Evolutionary conservation across 257 asterid genomes (phyloP).

Genomic region (Nicotiana tabacum): DNA sequence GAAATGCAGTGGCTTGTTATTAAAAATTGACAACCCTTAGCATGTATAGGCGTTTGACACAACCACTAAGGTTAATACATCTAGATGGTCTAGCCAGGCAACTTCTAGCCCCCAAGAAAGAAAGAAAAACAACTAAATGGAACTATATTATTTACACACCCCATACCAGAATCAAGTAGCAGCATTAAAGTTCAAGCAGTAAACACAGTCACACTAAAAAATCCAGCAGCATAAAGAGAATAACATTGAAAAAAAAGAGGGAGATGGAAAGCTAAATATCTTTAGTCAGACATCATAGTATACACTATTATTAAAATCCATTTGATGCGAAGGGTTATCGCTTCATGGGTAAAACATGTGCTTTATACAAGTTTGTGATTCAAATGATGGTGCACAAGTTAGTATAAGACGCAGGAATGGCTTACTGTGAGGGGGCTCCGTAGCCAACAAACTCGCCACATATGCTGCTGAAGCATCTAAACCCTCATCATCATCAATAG

Average conservation of each 20-base stretch:
- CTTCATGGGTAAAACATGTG: neutral
- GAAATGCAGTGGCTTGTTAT: neutral
- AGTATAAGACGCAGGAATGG: conserved; percentile 10
- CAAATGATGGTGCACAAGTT: neutral
- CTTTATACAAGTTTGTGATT: neutral
- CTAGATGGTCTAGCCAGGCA: neutral
- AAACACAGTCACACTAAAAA: neutral
- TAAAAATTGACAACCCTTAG: neutral
- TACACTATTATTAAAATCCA: neutral
- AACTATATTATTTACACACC: neutral
- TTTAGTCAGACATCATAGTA: neutral
- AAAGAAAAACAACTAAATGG: neutral
- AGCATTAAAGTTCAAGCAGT: neutral
- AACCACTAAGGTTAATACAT: neutral
- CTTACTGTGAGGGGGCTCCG: conserved; percentile 79
- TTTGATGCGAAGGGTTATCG: neutral
- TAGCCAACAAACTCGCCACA: conserved; percentile 84
- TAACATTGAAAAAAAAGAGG: neutral
- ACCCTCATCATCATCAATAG: conserved; percentile 67
- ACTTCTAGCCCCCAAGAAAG: neutral
- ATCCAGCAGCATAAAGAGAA: neutral
- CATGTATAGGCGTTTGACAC: neutral
- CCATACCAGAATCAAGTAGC: neutral
- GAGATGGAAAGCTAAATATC: neutral
- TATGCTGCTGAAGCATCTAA: conserved; percentile 83